Evolutionary conservation across 108 stramenopile genomes (phyloP).

Genomic region (Conticribra guillardii): DNA sequence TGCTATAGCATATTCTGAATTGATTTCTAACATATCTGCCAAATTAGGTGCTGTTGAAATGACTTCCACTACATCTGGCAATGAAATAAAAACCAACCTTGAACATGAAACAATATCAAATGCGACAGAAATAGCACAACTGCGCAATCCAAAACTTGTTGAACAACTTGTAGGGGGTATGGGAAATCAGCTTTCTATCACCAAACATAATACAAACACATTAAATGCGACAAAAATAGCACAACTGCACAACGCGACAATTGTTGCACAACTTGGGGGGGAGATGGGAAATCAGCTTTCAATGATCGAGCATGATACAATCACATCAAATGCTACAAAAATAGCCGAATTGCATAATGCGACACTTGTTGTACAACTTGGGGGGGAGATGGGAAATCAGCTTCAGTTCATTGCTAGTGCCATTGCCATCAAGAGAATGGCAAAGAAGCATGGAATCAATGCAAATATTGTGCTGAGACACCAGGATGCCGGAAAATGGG

Average conservation of each 20-base stretch:
- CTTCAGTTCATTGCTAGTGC: background rate
- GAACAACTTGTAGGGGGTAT: background rate
- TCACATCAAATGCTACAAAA: too few species aligned
- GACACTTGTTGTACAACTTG: background rate
- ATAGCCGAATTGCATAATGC: slow-evolving; percentile 1
- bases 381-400: background rate
- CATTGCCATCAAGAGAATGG: background rate
- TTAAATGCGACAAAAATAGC: too few species aligned
- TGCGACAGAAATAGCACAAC: too few species aligned
- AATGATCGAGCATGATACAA: too few species aligned
- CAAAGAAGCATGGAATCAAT: background rate
- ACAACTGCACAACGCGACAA: background rate
- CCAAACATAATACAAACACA: too few species aligned
- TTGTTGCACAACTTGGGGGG: background rate
- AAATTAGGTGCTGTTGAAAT: too few species aligned
- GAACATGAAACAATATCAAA: too few species aligned
- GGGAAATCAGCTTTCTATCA: background rate
- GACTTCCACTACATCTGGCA: too few species aligned
- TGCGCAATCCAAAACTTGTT: background rate
- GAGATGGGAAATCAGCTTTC: background rate
- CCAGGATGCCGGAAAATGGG: background rate
- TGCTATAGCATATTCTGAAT: too few species aligned
- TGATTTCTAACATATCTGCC: too few species aligned
- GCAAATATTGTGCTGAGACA: background rate
- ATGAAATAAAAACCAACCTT: too few species aligned